Evolutionary conservation across 208 protist species (phyloP).

Genomic region (Trypanosoma scelopori): DNA sequence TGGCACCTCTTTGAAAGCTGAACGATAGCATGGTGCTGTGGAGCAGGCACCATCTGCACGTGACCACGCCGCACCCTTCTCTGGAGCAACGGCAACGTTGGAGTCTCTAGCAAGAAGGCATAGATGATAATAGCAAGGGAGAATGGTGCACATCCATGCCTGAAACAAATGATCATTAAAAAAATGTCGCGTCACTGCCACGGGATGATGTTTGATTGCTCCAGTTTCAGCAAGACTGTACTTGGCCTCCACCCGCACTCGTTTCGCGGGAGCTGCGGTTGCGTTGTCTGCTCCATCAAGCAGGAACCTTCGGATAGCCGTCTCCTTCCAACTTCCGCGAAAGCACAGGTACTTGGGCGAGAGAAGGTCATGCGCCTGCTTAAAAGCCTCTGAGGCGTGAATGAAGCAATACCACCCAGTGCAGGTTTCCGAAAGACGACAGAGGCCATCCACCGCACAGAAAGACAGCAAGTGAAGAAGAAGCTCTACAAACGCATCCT

Average conservation of each 20-base stretch:
- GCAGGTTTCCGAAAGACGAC: constrained; percentile 66
- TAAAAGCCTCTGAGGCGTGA: constrained; percentile 82
- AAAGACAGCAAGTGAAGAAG: constrained; percentile 71
- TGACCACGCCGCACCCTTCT: constrained; percentile 23
- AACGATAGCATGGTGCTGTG: constrained; percentile 42
- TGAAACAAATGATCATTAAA: constrained; percentile 88
- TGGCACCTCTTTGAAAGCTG: constrained; percentile 60
- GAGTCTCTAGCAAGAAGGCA: constrained; percentile 12
- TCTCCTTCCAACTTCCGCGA: constrained; percentile 73
- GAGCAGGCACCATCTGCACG: background rate
- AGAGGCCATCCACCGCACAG: constrained; percentile 57
- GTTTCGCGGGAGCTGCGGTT: constrained; percentile 22
- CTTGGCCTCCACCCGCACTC: constrained; percentile 3
- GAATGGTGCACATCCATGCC: constrained; percentile 87
- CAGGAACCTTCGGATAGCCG: constrained; percentile 65
- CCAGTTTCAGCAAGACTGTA: background rate
- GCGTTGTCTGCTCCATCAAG: constrained; percentile 2
- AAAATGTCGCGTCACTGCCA: constrained; percentile 57
- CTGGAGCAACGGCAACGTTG: constrained; percentile 6
- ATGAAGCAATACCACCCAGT: constrained; percentile 83
- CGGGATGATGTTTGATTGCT: constrained; percentile 38
- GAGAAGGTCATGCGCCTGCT: constrained; percentile 61
- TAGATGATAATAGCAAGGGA: constrained; percentile 77
- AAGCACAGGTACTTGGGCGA: constrained; percentile 61
- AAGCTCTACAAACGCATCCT: constrained; percentile 73